These are phyloP conservation scores for Euphrasia confusa DNA, from an alignment of 257 asterid genomes.

Conservation along the genomic window DNA sequence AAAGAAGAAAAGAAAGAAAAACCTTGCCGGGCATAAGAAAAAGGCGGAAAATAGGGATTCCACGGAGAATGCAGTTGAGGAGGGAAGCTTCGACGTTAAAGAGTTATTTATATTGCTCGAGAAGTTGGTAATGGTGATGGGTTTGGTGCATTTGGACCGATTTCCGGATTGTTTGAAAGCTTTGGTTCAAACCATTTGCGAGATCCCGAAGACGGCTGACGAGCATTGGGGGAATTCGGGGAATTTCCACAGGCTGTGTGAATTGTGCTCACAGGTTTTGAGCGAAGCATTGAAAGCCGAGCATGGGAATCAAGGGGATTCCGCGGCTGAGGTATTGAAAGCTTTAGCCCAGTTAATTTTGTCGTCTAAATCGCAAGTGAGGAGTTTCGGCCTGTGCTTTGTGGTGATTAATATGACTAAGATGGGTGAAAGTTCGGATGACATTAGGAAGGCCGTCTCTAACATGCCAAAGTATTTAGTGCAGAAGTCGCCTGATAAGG, in stretches of 20 bases:
- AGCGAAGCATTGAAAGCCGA: conserved; percentile 54
- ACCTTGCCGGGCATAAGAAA: conserved; percentile 28
- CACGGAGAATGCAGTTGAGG: conserved; percentile 35
- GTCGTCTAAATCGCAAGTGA: conserved; percentile 48
- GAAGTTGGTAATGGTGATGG: conserved; percentile 59
- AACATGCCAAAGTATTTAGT: conserved; percentile 77
- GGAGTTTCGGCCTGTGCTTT: conserved; percentile 61
- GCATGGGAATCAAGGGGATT: conserved; percentile 67
- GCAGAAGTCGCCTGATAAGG: conserved; percentile 74
- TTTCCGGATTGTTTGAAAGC: conserved; percentile 87
- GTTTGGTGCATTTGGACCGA: conserved; percentile 69
- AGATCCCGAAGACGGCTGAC: conserved; percentile 54
- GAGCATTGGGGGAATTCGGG: conserved; percentile 49
- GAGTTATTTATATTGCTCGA: conserved; percentile 57
- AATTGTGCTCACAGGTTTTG: conserved; percentile 49
- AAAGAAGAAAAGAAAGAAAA: conserved; percentile 47
- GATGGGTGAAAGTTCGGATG: conserved; percentile 40
- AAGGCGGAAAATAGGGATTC: conserved; percentile 34
- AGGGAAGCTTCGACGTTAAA: conserved; percentile 45
- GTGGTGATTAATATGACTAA: conserved; percentile 57
- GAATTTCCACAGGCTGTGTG: conserved; percentile 51
- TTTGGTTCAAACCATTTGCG: conserved; percentile 68
- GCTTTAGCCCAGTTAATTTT: conserved; percentile 56
- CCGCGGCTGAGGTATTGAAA: conserved; percentile 75
- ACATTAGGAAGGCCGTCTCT: conserved; percentile 51